A percentile compares a stretch with the other conserved stretches of the same genome.
phyloP scores from a whole-genome alignment of 139 green algal genomes.

The Tetraselmis striata region DNA sequence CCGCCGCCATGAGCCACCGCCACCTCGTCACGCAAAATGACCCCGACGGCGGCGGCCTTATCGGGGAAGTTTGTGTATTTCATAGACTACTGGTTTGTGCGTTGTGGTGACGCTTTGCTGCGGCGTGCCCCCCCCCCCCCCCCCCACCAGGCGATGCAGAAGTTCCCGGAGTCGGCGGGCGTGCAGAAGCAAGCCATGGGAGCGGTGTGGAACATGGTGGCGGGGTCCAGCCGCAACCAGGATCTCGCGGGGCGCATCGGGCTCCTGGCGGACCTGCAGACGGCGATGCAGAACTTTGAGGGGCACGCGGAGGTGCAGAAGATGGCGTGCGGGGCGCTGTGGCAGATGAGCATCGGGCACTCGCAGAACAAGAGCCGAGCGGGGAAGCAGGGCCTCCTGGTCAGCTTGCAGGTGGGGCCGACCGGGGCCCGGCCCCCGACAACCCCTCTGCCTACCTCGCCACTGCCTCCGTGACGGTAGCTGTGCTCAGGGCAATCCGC shows the following conservation, averaged over 20 bases:
- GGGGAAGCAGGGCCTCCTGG: not conserved
- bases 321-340: not conserved
- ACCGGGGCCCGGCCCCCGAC: too few species aligned
- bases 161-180: not conserved
- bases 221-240: not conserved
- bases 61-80: too few species aligned
- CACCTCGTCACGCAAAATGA: too few species aligned
- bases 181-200: not conserved
- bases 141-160: not conserved
- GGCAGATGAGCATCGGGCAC: not conserved
- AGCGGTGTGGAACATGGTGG: not conserved
- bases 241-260: not conserved
- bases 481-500: too few species aligned
- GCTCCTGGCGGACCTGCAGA: not conserved
- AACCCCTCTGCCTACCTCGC: too few species aligned
- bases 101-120: too few species aligned
- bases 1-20: too few species aligned
- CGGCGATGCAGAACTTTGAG: not conserved
- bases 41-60: too few species aligned
- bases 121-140: too few species aligned
- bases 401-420: not conserved
- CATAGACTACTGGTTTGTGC: too few species aligned
- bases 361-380: not conserved
- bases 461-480: too few species aligned
- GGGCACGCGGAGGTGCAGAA: not conserved